Conservation (phyloP, 768 basidiomycete genomes). For the Kwoniella bestiolae region DNA sequence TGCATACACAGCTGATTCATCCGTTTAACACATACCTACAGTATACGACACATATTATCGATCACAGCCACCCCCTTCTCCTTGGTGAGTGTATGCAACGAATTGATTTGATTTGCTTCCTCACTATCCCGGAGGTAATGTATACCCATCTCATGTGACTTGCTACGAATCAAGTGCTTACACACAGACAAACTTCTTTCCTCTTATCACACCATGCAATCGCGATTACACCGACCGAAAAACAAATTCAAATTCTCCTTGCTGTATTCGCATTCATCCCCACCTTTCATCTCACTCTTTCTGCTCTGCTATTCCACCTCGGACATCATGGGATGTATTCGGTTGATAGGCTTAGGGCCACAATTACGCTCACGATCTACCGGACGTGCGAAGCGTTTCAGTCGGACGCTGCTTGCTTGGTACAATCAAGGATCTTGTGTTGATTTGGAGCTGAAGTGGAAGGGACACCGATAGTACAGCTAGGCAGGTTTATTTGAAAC, state of each 20-base stretch:
- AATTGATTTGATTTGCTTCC: neutral
- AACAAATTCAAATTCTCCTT: neutral
- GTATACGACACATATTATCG: neutral
- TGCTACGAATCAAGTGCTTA: neutral
- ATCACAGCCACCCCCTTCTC: constrained; percentile 10
- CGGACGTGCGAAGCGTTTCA: constrained; percentile 4
- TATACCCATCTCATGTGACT: neutral
- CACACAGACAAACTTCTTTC: constrained; percentile 13
- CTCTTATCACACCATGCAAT: neutral
- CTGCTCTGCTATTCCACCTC: neutral
- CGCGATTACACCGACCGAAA: neutral
- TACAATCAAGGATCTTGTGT: neutral
- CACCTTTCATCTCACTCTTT: neutral
- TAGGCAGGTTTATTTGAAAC: neutral
- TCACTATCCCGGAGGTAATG: neutral
- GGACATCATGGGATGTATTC: neutral
- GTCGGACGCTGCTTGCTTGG: neutral
- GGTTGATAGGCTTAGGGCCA: neutral
- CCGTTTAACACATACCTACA: neutral
- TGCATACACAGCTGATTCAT: constrained; percentile 14
- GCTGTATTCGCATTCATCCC: neutral
- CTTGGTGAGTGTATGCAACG: constrained; percentile 2
- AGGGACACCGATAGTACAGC: no score
- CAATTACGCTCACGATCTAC: neutral
- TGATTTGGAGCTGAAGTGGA: constrained; percentile 1